Evolutionary conservation across 2,329 filamentous ascomycete genomes (phyloP).

Genomic region (Sporothrix phasma): DNA sequence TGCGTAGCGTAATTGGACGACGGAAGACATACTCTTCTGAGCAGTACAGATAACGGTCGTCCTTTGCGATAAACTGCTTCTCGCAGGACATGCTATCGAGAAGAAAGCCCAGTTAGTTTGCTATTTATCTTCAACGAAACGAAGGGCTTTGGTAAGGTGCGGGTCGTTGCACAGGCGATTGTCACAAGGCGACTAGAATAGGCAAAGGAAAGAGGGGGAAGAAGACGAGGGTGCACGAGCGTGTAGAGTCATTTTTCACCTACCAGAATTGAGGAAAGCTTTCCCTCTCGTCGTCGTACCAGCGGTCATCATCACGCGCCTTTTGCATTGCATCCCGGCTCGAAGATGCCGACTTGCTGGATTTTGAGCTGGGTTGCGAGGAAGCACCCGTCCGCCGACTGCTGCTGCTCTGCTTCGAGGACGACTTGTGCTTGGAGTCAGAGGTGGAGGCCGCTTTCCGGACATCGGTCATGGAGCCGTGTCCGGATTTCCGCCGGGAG

Average conservation of each 20-base stretch:
- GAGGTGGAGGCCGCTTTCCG: conserved; percentile 35
- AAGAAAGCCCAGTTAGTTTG: conserved; percentile 13
- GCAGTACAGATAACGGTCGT: conserved; percentile 51
- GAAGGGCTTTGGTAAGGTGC: not conserved
- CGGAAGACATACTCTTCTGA: conserved; percentile 46
- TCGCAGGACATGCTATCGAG: conserved; percentile 53
- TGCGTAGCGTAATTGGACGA: not conserved
- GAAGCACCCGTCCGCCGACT: conserved; percentile 18
- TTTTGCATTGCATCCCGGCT: conserved; percentile 40
- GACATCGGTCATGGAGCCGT: conserved; percentile 45
- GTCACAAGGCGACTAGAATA: not conserved
- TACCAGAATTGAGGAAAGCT: conserved; percentile 59
- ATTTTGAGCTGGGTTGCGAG: conserved; percentile 31
- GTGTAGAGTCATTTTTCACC: not conserved
- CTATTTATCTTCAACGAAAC: not conserved
- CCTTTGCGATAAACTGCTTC: conserved; percentile 52
- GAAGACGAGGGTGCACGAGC: conserved; percentile 24
- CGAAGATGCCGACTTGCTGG: conserved; percentile 35
- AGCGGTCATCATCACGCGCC: conserved; percentile 38
- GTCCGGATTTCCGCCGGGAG: conserved; percentile 46
- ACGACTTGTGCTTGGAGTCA: conserved; percentile 33
- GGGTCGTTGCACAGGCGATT: not conserved
- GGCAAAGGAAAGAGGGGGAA: not conserved
- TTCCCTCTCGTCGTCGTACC: conserved; percentile 49
- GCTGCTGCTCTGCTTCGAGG: conserved; percentile 22